Conservation (phyloP, 2,329 filamentous ascomycete genomes). For the Aspergillus tubingensis region DNA sequence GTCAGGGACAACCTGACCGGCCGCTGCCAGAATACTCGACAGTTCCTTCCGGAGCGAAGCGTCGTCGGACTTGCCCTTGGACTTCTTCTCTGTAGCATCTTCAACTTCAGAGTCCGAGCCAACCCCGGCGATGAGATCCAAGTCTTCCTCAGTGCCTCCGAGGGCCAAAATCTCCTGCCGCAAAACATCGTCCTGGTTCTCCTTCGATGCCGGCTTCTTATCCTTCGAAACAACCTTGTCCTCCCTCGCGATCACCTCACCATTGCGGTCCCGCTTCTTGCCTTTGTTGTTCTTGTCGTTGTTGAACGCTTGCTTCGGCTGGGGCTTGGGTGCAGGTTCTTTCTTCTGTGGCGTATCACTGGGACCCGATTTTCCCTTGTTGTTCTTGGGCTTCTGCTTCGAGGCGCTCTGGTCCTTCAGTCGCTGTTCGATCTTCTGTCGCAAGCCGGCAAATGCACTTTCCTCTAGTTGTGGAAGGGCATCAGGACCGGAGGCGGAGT, state of each 20-base stretch:
- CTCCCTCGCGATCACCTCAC: conserved; percentile 44
- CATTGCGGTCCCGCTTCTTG: conserved; percentile 51
- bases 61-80: conserved; percentile 31
- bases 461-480: conserved; percentile 39
- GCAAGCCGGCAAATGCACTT: conserved; percentile 43
- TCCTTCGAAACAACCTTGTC: conserved; percentile 27
- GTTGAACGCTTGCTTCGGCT: conserved; percentile 24
- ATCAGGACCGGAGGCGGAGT: conserved; percentile 25
- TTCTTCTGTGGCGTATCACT: conserved; percentile 26
- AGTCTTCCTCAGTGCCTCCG: conserved; percentile 53
- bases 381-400: conserved; percentile 35
- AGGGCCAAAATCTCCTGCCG: conserved; percentile 49
- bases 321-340: conserved; percentile 22
- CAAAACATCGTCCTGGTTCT: conserved; percentile 34
- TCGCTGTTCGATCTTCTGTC: conserved; percentile 45
- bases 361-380: conserved; percentile 26
- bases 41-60: conserved; percentile 46
- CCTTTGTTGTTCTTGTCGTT: conserved; percentile 33
- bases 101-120: conserved; percentile 52
- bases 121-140: conserved; percentile 47
- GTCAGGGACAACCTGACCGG: conserved; percentile 39
- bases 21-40: conserved; percentile 37
- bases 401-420: conserved; percentile 36
- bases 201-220: conserved; percentile 23
- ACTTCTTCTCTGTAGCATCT: conserved; percentile 23